Base-by-base conservation (phyloP, 768 basidiomycete species). In the Russula foetens region DNA sequence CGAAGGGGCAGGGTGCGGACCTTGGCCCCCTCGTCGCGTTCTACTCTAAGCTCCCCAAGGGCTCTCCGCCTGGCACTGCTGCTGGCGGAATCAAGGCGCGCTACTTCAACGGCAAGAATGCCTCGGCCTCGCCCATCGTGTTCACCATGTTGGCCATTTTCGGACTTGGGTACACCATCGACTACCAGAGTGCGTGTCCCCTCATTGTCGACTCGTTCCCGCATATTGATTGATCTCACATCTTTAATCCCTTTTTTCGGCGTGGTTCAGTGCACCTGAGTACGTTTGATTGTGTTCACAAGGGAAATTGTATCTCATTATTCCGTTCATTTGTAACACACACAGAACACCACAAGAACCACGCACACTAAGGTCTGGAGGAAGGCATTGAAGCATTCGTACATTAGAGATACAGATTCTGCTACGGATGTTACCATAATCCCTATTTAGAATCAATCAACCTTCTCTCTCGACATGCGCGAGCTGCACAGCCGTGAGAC, bases 1-100 rank as follows among this genome's bases (percentile, higher is more conserved):
- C 90, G 56, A 84, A 90, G 54, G 89, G 86, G 57, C 83, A 88
- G 56, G 91, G 92, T 46, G 84, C 83, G 46, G 84, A 90, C 63
- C 88, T 96, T 55, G 78, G 81, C 59, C 85, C 85, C 33, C 87
- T 98, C 70, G 92, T 97, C 65, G 85, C 92, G 67, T 98, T 97
- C 76, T 98, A 98, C 80, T 93, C 90, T 62, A 95, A 92, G 75
- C 83, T 98, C 52, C 96, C 94, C 66, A 98, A 98, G 73, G 95
- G 95, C 48, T 77, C 83, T 43, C 82, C 84, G 38, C 78, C 90
- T 19, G 71, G 79, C 41, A 76, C 84, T 21, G 76, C 79, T 55
- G 75, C 75, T 56, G 75, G 70, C 59, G 90, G 92, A 23, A 77
- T 96, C 69, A 89, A 90, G 74, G 89, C 74, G n/a, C 79, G 85